Evolutionary conservation across 768 basidiomycete species (phyloP).

Genomic region (Infundibulicybe gibba): DNA sequence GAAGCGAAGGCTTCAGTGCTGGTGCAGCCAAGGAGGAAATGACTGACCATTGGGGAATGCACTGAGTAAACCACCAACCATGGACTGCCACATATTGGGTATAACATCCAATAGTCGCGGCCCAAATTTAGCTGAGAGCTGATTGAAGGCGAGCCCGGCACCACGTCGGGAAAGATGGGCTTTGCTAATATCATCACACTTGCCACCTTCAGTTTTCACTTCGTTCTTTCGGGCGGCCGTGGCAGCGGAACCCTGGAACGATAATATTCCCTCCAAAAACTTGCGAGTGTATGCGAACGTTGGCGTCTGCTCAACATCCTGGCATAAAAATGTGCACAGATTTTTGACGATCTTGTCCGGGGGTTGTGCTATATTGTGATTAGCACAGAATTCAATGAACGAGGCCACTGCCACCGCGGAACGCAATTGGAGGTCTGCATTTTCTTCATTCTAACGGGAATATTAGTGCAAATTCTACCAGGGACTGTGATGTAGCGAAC

Average conservation of each 20-base stretch:
- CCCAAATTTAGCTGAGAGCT: conserved; percentile 78
- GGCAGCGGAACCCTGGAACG: conserved; percentile 48
- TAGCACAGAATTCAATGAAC: conserved; percentile 83
- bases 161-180: conserved; percentile 80
- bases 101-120: conserved; percentile 66
- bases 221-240: conserved; percentile 29
- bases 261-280: conserved; percentile 69
- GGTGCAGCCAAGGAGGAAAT: background rate
- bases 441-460: conserved; percentile 72
- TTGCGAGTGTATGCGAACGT: conserved; percentile 74
- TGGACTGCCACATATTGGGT: conserved; percentile 95
- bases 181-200: conserved; percentile 54
- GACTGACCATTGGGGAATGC: conserved; percentile 63
- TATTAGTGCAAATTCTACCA: conserved; percentile 2
- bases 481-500: conserved; percentile 34
- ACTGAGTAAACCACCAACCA: conserved; percentile 73
- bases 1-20: background rate
- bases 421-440: conserved; percentile 81
- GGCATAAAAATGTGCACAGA: conserved; percentile 93
- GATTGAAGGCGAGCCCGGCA: conserved; percentile 76
- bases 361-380: conserved; percentile 72
- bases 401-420: conserved; percentile 84
- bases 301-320: conserved; percentile 86
- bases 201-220: conserved; percentile 38
- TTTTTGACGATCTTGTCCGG: conserved; percentile 97